A percentile compares a stretch with the other conserved stretches of the same genome.
These are phyloP conservation scores for Phytophthora europaea DNA, from an alignment of 352 stramenopile species.

Conservation along the genomic window DNA sequence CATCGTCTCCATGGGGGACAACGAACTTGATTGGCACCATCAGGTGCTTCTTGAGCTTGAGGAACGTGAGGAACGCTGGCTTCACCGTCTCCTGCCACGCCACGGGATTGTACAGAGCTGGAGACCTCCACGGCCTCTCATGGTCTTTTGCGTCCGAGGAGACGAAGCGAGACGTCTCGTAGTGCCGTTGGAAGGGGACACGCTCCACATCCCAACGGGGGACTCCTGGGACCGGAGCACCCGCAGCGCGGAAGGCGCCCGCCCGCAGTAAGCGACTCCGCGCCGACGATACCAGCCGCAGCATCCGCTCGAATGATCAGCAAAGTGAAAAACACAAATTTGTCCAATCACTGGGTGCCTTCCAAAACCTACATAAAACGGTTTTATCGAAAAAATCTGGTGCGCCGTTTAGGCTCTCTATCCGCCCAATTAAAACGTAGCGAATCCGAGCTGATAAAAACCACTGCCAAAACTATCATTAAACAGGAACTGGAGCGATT, in stretches of 20 bases:
- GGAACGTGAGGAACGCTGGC: neutral
- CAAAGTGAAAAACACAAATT: too few species aligned
- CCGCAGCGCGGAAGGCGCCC: too few species aligned
- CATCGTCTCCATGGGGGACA: neutral
- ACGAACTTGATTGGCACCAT: neutral
- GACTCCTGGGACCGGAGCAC: too few species aligned
- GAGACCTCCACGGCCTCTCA: too few species aligned
- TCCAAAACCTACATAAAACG: neutral
- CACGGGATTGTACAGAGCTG: too few species aligned
- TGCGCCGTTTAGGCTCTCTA: too few species aligned
- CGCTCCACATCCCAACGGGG: neutral
- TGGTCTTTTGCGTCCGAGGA: neutral
- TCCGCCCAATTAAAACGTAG: too few species aligned
- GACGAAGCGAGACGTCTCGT: neutral
- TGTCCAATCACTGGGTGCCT: too few species aligned
- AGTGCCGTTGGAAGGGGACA: neutral
- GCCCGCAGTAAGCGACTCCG: neutral
- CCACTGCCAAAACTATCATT: too few species aligned
- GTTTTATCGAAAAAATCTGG: too few species aligned
- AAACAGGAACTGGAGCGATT: too few species aligned
- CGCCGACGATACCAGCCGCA: neutral
- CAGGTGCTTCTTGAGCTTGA: neutral
- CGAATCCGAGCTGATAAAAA: too few species aligned
- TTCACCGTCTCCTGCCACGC: constrained; percentile 5
- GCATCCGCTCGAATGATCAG: neutral